phyloP scores from a whole-genome alignment of 164 flowering plant species.

The Vitis rupestris region DNA sequence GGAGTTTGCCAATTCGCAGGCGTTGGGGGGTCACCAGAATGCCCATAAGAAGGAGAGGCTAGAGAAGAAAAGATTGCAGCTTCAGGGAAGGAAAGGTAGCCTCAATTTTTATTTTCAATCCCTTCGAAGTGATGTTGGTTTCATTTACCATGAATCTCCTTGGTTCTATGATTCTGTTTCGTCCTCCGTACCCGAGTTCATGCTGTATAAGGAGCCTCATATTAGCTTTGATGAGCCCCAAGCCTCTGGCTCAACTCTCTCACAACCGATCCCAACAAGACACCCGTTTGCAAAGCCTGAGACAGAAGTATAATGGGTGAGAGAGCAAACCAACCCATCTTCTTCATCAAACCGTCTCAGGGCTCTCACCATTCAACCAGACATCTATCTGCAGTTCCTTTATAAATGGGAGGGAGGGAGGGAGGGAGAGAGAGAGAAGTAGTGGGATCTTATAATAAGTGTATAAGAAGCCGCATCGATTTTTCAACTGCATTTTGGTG shows the following conservation, averaged over 20 bases:
- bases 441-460: too few relatives aligned
- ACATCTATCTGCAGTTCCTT: too few relatives aligned
- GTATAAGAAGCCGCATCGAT: too few relatives aligned
- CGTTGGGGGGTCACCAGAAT: slow-evolving; percentile 19
- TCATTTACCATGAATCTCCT: neutral
- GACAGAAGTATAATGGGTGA: too few relatives aligned
- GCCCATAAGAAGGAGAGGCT: slow-evolving; percentile 18
- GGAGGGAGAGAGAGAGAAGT: too few relatives aligned
- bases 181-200: neutral
- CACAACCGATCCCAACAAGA: neutral
- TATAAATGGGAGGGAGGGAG: too few relatives aligned
- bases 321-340: too few relatives aligned
- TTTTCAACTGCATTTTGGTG: too few relatives aligned
- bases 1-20: slow-evolving; percentile 18
- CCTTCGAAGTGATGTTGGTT: neutral
- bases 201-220: neutral
- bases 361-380: neutral
- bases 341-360: neutral
- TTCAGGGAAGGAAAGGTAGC: slow-evolving; percentile 1
- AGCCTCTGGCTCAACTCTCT: neutral
- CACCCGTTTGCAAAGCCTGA: too few relatives aligned
- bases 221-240: neutral
- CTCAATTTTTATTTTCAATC: neutral
- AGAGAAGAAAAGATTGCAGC: slow-evolving; percentile 14
- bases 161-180: neutral